These are phyloP conservation scores for Extremus antarcticus DNA, from an alignment of 495 filamentous ascomycete species.

Conservation along the genomic window DNA sequence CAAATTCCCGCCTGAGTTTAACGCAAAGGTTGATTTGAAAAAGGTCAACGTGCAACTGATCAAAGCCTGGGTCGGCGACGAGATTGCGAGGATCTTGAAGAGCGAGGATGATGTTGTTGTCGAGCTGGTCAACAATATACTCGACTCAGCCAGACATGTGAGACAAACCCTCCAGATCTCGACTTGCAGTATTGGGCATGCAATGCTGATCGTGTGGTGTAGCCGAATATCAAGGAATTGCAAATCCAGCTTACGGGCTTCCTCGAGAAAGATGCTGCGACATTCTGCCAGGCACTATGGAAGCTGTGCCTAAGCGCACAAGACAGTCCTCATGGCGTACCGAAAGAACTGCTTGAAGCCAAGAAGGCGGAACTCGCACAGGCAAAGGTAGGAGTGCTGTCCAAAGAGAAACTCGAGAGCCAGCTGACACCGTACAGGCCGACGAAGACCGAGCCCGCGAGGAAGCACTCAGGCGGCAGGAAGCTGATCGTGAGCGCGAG, in stretches of 20 bases:
- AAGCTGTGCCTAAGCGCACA: constrained; percentile 82
- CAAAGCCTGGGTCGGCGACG: constrained; percentile 93
- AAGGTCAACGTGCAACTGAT: constrained; percentile 96
- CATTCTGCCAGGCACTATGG: constrained; percentile 94
- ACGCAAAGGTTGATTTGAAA: constrained; percentile 87
- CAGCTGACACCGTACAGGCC: constrained; percentile 40
- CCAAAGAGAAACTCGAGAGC: background rate
- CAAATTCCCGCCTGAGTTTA: constrained; percentile 91
- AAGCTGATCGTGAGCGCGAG: constrained; percentile 49
- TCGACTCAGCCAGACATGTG: constrained; percentile 74
- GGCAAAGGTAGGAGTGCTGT: constrained; percentile 60
- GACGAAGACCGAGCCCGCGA: constrained; percentile 76
- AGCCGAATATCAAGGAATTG: constrained; percentile 92
- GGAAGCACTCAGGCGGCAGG: constrained; percentile 56
- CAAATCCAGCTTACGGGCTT: constrained; percentile 93
- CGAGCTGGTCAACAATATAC: constrained; percentile 78
- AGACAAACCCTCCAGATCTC: no score
- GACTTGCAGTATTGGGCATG: background rate
- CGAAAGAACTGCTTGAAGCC: constrained; percentile 85
- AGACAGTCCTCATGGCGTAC: constrained; percentile 75
- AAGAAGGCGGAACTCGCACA: constrained; percentile 92
- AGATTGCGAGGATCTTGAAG: constrained; percentile 75
- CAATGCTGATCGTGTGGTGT: constrained; percentile 4
- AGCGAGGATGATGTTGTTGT: constrained; percentile 92
- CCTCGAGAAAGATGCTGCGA: constrained; percentile 80